A percentile compares a stretch with the other conserved stretches of the same genome.
Evolutionary conservation across 2,329 filamentous ascomycete genomes (phyloP).

Genomic region (Coleophoma crateriformis): DNA sequence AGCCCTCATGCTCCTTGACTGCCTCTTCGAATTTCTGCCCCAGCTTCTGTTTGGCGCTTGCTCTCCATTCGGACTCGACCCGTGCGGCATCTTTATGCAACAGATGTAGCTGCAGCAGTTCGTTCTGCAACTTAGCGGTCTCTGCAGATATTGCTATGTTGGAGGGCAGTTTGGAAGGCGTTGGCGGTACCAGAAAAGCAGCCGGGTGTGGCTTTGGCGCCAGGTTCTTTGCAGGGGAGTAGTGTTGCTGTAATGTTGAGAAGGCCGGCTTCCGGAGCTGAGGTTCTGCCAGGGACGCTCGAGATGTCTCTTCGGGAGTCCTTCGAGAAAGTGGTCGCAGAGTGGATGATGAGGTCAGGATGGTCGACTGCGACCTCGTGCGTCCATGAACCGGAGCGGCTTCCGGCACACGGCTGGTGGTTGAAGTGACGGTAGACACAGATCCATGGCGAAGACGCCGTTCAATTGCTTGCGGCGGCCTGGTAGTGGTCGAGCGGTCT

Average conservation of each 20-base stretch:
- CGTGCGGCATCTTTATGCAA: constrained; percentile 49
- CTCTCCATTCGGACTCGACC: constrained; percentile 45
- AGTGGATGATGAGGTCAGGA: constrained; percentile 11
- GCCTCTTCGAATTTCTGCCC: constrained; percentile 35
- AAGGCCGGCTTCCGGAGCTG: constrained; percentile 33
- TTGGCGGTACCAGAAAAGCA: constrained; percentile 51
- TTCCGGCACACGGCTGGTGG: constrained; percentile 1
- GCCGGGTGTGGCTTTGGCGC: constrained; percentile 58
- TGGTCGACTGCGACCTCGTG: constrained; percentile 19
- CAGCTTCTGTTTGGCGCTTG: constrained; percentile 46
- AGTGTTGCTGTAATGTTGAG: constrained; percentile 61
- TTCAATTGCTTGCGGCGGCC: constrained; percentile 15
- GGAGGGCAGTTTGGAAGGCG: constrained; percentile 54
- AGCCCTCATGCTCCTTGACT: constrained; percentile 33
- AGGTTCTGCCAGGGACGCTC: constrained; percentile 10
- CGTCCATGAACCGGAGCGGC: constrained; percentile 13
- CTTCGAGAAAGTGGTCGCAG: constrained; percentile 12
- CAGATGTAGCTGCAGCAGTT: constrained; percentile 60
- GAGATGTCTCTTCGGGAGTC: constrained; percentile 6
- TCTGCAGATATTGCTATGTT: constrained; percentile 55
- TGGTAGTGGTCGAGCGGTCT: constrained; percentile 17
- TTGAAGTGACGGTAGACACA: constrained; percentile 9
- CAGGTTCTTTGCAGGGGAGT: constrained; percentile 55
- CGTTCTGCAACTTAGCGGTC: constrained; percentile 53
- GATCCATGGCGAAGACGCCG: constrained; percentile 22